Conservation (phyloP, 2,329 filamentous ascomycete genomes). For the Gnomoniopsis sp. region DNA sequence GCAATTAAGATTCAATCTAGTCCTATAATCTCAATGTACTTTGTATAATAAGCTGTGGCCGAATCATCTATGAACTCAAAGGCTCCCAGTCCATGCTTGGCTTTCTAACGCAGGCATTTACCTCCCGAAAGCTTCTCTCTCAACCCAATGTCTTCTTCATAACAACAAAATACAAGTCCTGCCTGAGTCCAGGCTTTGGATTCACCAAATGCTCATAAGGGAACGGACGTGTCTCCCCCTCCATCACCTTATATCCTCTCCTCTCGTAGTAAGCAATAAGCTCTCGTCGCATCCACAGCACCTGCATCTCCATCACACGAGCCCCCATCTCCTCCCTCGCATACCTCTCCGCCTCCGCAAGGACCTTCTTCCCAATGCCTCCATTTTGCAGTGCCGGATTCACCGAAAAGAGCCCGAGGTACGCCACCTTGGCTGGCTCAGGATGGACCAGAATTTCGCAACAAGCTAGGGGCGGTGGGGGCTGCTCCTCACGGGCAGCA, state of each 20-base stretch:
- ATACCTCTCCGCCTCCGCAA: constrained; percentile 38
- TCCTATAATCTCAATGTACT: too few relatives aligned
- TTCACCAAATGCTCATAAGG: constrained; percentile 36
- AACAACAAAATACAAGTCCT: constrained; percentile 41
- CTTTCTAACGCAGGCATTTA: too few relatives aligned
- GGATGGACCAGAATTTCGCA: constrained; percentile 36
- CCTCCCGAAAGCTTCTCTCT: background rate
- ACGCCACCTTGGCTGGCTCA: constrained; percentile 26
- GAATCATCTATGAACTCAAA: too few relatives aligned
- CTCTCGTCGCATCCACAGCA: constrained; percentile 40
- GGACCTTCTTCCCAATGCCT: constrained; percentile 39
- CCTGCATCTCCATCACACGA: constrained; percentile 38
- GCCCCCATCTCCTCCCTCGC: constrained; percentile 31
- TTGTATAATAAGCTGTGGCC: too few relatives aligned
- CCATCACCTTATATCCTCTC: constrained; percentile 37
- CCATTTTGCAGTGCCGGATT: constrained; percentile 38
- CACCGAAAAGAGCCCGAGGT: constrained; percentile 49
- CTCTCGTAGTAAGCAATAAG: constrained; percentile 44
- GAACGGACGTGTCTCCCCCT: constrained; percentile 37
- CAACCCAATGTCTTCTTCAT: constrained; percentile 33
- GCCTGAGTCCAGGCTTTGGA: constrained; percentile 31
- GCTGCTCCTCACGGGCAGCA: too few relatives aligned
- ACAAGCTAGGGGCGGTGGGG: constrained; percentile 34
- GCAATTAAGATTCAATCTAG: too few relatives aligned
- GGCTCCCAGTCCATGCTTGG: too few relatives aligned